Percentiles rank a stretch among this genome's conserved stretches.
Evolutionary conservation across 495 filamentous ascomycete species (phyloP).

Genomic region (Penicillium lividum): DNA sequence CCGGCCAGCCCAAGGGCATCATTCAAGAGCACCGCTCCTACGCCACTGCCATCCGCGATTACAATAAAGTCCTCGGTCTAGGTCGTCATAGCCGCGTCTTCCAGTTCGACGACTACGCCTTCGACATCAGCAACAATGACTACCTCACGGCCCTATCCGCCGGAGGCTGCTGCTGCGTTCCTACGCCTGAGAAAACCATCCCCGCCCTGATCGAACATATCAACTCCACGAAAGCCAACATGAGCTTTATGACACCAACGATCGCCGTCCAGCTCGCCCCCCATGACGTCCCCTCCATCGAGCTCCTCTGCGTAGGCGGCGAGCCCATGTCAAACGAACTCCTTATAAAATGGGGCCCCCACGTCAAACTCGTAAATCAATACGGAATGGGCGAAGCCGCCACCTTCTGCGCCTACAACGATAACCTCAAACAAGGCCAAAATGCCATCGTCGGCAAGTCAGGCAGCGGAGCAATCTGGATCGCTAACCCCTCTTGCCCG

Average conservation of each 20-base stretch:
- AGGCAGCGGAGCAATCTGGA: conserved; percentile 44
- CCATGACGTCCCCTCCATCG: conserved; percentile 33
- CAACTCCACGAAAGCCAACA: conserved; percentile 38
- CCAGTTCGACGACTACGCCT: conserved; percentile 49
- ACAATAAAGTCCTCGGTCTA: conserved; percentile 20
- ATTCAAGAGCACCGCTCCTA: conserved; percentile 48
- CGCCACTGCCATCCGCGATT: conserved; percentile 26
- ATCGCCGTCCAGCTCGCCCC: conserved; percentile 41
- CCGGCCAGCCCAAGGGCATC: conserved; percentile 50
- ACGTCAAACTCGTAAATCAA: conserved; percentile 49
- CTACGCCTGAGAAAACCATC: conserved; percentile 33
- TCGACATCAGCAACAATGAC: conserved; percentile 47
- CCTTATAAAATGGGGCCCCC: conserved; percentile 46
- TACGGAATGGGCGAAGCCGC: conserved; percentile 58
- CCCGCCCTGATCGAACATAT: conserved; percentile 35
- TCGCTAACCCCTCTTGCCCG: conserved; percentile 50
- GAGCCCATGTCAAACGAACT: conserved; percentile 47
- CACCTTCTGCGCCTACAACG: conserved; percentile 26
- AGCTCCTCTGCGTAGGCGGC: conserved; percentile 42
- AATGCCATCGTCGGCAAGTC: conserved; percentile 22
- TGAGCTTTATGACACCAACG: conserved; percentile 44
- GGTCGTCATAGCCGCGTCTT: conserved; percentile 33
- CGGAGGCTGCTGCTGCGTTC: conserved; percentile 53
- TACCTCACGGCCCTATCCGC: conserved; percentile 40
- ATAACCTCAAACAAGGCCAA: conserved; percentile 12